A percentile compares a stretch with the other conserved stretches of the same genome.
Conservation (phyloP, 139 green algal species). For the Desmodesmus armatus region DNA sequence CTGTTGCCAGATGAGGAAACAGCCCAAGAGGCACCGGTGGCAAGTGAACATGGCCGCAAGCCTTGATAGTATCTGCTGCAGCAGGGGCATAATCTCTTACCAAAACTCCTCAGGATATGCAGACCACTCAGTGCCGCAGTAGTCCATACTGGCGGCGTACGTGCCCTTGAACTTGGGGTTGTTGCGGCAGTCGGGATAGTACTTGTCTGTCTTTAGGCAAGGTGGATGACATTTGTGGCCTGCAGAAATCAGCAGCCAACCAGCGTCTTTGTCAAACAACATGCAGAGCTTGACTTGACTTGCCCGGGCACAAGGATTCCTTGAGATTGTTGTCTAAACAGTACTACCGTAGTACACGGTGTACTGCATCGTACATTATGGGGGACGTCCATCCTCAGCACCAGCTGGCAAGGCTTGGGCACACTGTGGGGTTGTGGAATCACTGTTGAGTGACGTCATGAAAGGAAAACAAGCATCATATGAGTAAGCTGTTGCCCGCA, state of each 20-base stretch:
- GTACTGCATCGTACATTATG: too few species aligned
- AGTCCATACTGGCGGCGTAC: slow-evolving; percentile 26
- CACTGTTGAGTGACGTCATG: too few species aligned
- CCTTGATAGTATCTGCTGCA: not conserved
- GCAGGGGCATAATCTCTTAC: too few species aligned
- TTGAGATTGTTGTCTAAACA: too few species aligned
- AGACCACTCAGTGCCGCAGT: slow-evolving; percentile 45
- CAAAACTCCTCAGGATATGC: slow-evolving; percentile 59
- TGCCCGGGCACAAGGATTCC: too few species aligned
- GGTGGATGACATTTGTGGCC: slow-evolving; percentile 68
- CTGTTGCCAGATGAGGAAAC: not conserved
- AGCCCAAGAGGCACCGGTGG: not conserved
- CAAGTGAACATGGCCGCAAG: not conserved
- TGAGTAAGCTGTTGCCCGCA: too few species aligned
- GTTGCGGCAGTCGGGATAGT: slow-evolving; percentile 19
- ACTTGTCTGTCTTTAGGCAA: slow-evolving; percentile 25
- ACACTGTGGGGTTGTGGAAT: too few species aligned
- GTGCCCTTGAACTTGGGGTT: slow-evolving; percentile 35
- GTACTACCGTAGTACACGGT: too few species aligned
- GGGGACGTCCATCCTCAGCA: too few species aligned
- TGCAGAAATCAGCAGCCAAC: not conserved
- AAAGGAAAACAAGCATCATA: too few species aligned
- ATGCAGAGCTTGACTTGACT: too few species aligned
- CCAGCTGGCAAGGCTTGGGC: too few species aligned
- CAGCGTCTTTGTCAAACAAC: not conserved